Percentiles rank a stretch among this genome's conserved stretches.
Conservation (phyloP, 73 alveolate species). For the Stentor roeselii region DNA sequence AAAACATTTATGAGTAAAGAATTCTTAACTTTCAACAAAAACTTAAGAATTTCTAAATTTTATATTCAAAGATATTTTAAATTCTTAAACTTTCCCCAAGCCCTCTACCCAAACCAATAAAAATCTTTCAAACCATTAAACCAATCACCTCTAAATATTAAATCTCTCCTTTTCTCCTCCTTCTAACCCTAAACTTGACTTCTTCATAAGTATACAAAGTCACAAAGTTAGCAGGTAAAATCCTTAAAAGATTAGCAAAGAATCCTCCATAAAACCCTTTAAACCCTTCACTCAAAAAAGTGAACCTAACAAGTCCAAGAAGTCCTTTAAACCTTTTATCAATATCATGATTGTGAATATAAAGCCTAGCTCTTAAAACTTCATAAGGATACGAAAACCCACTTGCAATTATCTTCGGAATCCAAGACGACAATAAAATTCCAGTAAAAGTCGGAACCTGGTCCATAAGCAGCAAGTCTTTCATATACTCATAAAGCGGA, state of each 20-base stretch:
- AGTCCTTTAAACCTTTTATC: constrained; percentile 33
- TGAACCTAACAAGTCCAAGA: constrained; percentile 29
- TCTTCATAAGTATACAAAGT: constrained; percentile 20
- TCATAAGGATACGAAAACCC: constrained; percentile 55
- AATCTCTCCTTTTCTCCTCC: too few species aligned
- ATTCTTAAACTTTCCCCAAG: too few species aligned
- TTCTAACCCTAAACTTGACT: too few species aligned
- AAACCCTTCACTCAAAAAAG: constrained; percentile 40
- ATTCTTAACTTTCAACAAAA: too few species aligned
- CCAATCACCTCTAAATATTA: too few species aligned
- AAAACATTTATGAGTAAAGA: too few species aligned
- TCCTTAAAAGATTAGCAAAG: constrained; percentile 35
- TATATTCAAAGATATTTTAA: too few species aligned
- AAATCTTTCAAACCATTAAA: too few species aligned
- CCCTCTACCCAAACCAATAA: too few species aligned
- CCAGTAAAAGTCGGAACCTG: constrained; percentile 32
- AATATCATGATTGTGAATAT: constrained; percentile 32
- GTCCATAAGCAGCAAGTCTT: constrained; percentile 32
- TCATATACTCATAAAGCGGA: constrained; percentile 53
- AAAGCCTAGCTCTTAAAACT: constrained; percentile 51
- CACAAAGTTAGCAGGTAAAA: constrained; percentile 34
- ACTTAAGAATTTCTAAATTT: too few species aligned
- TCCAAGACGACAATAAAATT: constrained; percentile 35
- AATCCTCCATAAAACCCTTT: constrained; percentile 49
- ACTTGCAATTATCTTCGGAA: constrained; percentile 42